A percentile compares a stretch with the other conserved stretches of the same genome.
Evolutionary conservation across 805 yeast species (phyloP).

Genomic region (Babjeviella inositovora): DNA sequence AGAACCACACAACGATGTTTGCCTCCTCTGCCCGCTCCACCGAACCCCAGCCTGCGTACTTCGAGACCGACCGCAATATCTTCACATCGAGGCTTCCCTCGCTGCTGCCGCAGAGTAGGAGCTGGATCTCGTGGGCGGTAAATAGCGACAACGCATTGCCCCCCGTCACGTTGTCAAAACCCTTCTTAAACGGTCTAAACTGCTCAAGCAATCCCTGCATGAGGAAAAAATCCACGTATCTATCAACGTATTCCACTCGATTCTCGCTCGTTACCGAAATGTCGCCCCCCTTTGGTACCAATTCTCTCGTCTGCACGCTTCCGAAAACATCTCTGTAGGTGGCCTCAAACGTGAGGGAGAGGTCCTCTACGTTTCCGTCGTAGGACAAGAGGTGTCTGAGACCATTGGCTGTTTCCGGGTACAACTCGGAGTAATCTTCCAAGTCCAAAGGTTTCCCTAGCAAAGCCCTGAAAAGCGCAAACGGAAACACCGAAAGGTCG

Average conservation of each 20-base stretch:
- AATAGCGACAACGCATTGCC: constrained; percentile 72
- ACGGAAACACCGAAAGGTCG: constrained; percentile 67
- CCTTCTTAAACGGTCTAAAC: constrained; percentile 43
- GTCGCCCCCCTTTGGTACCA: constrained; percentile 41
- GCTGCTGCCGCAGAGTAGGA: constrained; percentile 62
- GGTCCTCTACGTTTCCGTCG: constrained; percentile 15
- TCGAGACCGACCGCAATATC: constrained; percentile 54
- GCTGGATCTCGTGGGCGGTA: constrained; percentile 67
- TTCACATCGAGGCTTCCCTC: constrained; percentile 45
- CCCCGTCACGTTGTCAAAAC: constrained; percentile 65
- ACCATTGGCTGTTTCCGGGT: constrained; percentile 49
- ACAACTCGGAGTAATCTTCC: constrained; percentile 51
- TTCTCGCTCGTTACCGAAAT: constrained; percentile 43
- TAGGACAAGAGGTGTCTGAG: constrained; percentile 28
- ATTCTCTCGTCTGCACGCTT: constrained; percentile 21
- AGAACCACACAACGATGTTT: constrained; percentile 59
- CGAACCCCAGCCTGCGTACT: constrained; percentile 49
- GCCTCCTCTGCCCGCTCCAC: constrained; percentile 18
- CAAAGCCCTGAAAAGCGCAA: constrained; percentile 60
- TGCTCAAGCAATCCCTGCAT: constrained; percentile 33
- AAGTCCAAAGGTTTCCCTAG: constrained; percentile 35
- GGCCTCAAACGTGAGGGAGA: constrained; percentile 45
- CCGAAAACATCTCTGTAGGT: constrained; percentile 35
- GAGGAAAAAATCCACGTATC: constrained; percentile 46
- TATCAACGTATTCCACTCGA: constrained; percentile 40